Conservation (phyloP, 169 alveolate species). For the Pseudocohnilembus persalinus region DNA sequence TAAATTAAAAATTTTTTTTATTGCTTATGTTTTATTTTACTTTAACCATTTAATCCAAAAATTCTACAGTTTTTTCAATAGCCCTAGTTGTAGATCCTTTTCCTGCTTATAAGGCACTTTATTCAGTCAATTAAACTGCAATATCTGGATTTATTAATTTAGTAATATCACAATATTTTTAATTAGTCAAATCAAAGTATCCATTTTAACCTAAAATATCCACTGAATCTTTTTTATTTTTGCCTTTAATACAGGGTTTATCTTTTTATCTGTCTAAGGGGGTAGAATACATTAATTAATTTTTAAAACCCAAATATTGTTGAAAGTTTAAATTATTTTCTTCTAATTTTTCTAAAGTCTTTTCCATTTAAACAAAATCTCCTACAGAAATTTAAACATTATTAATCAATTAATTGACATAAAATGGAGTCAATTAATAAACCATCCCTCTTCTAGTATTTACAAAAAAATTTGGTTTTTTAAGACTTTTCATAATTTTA, state of each 20-base stretch:
- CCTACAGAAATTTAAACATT: background rate
- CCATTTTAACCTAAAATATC: conserved; percentile 3
- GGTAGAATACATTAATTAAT: conserved; percentile 9
- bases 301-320: conserved; percentile 6
- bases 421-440: background rate
- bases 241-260: conserved; percentile 10
- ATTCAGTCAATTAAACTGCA: conserved; percentile 10
- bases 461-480: background rate
- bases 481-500: background rate
- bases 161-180: conserved; percentile 3
- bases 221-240: conserved; percentile 2
- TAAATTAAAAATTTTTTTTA: too few species aligned
- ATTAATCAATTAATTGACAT: too few species aligned
- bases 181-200: conserved; percentile 12
- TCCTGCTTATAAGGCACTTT: conserved; percentile 11
- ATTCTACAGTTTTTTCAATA: conserved; percentile 18
- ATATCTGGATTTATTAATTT: conserved; percentile 23
- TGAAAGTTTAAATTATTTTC: conserved; percentile 1
- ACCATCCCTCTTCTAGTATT: background rate
- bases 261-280: conserved; percentile 13
- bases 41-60: conserved; percentile 4
- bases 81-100: conserved; percentile 8
- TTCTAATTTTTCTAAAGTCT: conserved; percentile 6
- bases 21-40: background rate
- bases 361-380: background rate